These are phyloP conservation scores for Sclerotinia glacialis DNA, from an alignment of 2,329 filamentous ascomycete species.

Conservation along the genomic window DNA sequence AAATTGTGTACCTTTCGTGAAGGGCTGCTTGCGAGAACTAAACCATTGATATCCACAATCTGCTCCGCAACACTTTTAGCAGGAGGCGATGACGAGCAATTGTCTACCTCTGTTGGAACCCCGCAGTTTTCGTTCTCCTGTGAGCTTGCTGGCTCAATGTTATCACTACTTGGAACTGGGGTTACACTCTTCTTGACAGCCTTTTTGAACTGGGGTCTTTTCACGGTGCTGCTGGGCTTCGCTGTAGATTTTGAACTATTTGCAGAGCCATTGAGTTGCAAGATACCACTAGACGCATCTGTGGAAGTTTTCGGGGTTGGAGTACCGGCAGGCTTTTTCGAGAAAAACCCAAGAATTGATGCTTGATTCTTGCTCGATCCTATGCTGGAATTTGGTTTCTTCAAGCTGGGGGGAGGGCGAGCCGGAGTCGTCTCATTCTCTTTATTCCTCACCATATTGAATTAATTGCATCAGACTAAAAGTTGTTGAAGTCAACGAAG, in stretches of 20 bases:
- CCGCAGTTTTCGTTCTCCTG: slow-evolving; percentile 58
- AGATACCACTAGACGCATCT: slow-evolving; percentile 30
- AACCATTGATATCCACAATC: slow-evolving; percentile 44
- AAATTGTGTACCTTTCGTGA: slow-evolving; percentile 65
- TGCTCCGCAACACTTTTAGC: slow-evolving; percentile 46
- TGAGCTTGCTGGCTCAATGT: slow-evolving; percentile 62
- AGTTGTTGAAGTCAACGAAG: not conserved
- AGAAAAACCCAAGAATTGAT: slow-evolving; percentile 78
- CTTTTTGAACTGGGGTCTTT: slow-evolving; percentile 44
- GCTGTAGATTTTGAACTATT: slow-evolving; percentile 40
- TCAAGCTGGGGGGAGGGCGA: slow-evolving; percentile 32
- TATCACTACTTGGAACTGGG: slow-evolving; percentile 79
- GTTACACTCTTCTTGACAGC: slow-evolving; percentile 51
- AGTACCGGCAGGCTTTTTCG: slow-evolving; percentile 52
- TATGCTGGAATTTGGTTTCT: slow-evolving; percentile 38
- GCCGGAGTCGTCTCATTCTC: slow-evolving; percentile 32
- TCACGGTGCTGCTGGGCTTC: slow-evolving; percentile 40
- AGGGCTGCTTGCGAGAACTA: slow-evolving; percentile 62
- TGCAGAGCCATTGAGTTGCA: slow-evolving; percentile 39
- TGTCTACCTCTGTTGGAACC: slow-evolving; percentile 48
- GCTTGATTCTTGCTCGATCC: slow-evolving; percentile 56
- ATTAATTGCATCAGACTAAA: not conserved
- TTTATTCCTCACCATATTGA: slow-evolving; percentile 30
- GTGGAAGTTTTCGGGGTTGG: slow-evolving; percentile 27
- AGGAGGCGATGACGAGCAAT: slow-evolving; percentile 47